Evolutionary conservation across 768 basidiomycete species (phyloP).

Genomic region (Lentinula aciculospora): DNA sequence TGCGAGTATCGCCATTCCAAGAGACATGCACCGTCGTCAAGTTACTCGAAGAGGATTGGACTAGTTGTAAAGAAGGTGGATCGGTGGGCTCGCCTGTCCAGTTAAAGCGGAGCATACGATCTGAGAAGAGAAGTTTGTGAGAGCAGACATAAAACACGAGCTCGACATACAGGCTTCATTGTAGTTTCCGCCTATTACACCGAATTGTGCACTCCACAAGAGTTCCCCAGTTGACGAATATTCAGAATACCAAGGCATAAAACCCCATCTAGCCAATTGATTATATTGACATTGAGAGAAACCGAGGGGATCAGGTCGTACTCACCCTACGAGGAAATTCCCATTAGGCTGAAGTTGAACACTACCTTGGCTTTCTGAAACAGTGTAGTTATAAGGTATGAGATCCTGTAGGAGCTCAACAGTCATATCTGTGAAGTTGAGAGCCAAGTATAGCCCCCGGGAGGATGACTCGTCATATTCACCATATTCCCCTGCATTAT

Average conservation of each 20-base stretch:
- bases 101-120: slow-evolving; percentile 5
- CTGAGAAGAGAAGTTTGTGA: neutral
- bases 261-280: slow-evolving; percentile 2
- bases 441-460: slow-evolving; percentile 2
- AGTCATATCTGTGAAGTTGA: slow-evolving; percentile 7
- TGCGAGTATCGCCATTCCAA: slow-evolving; percentile 17
- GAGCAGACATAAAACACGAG: neutral
- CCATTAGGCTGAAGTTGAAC: slow-evolving; percentile 5
- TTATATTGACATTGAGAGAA: neutral
- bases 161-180: slow-evolving; percentile 1
- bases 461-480: neutral
- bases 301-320: neutral
- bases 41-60: neutral
- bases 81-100: slow-evolving; percentile 11
- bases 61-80: slow-evolving; percentile 7
- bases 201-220: slow-evolving; percentile 7
- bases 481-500: slow-evolving; percentile 1
- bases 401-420: slow-evolving; percentile 1
- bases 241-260: slow-evolving; percentile 3
- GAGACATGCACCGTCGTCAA: slow-evolving; percentile 10
- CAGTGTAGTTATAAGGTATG: neutral
- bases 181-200: neutral
- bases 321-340: neutral
- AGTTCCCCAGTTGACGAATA: neutral
- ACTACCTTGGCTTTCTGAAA: slow-evolving; percentile 5